Evolutionary conservation across 1,139 yeast species (phyloP).

Genomic region (Debaryomyces subglobosus): DNA sequence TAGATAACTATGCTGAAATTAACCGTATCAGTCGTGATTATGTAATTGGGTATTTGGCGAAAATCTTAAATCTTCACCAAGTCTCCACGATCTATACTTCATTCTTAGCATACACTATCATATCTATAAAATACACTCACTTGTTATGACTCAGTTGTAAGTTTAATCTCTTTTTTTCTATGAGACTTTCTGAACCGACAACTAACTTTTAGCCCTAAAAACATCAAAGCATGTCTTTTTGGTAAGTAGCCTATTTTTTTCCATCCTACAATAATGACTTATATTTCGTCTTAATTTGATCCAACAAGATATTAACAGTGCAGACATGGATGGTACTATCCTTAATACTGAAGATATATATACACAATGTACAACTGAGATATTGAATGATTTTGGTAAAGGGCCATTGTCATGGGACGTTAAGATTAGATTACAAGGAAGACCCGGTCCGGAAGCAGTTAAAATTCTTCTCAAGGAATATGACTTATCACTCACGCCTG

Average conservation of each 20-base stretch:
- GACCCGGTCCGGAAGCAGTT: constrained; percentile 77
- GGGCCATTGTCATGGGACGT: constrained; percentile 89
- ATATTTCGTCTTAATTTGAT: neutral
- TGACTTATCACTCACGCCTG: constrained; percentile 65
- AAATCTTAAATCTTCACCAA: neutral
- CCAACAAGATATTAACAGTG: constrained; percentile 16
- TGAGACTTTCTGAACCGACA: neutral
- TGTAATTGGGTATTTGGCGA: neutral
- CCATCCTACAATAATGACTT: neutral
- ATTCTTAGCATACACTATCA: neutral
- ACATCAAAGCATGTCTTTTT: constrained; percentile 82
- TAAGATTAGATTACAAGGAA: constrained; percentile 83
- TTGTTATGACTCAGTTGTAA: neutral
- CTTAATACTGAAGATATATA: constrained; percentile 90
- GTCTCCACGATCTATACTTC: neutral
- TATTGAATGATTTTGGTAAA: constrained; percentile 68
- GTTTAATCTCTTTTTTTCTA: neutral
- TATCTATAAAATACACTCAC: neutral
- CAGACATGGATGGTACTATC: constrained; percentile 92
- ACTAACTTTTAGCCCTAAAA: constrained; percentile 10
- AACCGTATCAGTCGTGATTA: neutral
- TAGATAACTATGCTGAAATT: neutral
- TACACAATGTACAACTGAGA: constrained; percentile 70
- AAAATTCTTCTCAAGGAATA: constrained; percentile 66
- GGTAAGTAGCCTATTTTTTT: constrained; percentile 43